Evolutionary conservation across 345 rosid species (phyloP).

Genomic region (Melastoma malabathricum): DNA sequence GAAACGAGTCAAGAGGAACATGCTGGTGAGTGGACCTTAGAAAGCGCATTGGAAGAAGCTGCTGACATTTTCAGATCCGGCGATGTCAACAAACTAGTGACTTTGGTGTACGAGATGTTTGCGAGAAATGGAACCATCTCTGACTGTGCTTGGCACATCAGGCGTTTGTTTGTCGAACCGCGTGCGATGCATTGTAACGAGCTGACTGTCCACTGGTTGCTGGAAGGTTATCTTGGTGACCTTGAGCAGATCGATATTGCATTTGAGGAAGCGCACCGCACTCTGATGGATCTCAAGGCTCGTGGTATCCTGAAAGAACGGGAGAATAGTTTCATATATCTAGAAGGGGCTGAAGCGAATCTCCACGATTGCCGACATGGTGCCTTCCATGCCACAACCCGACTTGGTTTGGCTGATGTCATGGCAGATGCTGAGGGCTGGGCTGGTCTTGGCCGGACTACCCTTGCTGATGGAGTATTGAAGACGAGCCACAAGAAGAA

Average conservation of each 20-base stretch:
- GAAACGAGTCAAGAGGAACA: too few species aligned
- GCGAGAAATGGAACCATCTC: not conserved
- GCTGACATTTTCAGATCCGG: not conserved
- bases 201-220: conserved; percentile 45
- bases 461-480: conserved; percentile 31
- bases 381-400: conserved; percentile 18
- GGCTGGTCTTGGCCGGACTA: conserved; percentile 28
- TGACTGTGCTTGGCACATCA: conserved; percentile 41
- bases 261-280: conserved; percentile 25
- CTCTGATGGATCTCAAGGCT: conserved; percentile 37
- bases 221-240: conserved; percentile 49
- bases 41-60: not conserved
- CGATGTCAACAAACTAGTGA: not conserved
- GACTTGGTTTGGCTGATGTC: conserved; percentile 22
- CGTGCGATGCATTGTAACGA: conserved; percentile 33
- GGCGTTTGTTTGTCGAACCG: conserved; percentile 17
- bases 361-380: conserved; percentile 17
- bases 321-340: conserved; percentile 23
- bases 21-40: not conserved
- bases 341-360: conserved; percentile 19
- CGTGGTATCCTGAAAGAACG: conserved; percentile 33
- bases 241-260: conserved; percentile 22
- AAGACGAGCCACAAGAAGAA: conserved; percentile 16
- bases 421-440: not conserved
- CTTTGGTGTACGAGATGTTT: not conserved